Percentiles rank a stretch among this genome's conserved stretches.
Conservation (phyloP, 2,329 filamentous ascomycete genomes). For the Dactylellina leptospora region DNA sequence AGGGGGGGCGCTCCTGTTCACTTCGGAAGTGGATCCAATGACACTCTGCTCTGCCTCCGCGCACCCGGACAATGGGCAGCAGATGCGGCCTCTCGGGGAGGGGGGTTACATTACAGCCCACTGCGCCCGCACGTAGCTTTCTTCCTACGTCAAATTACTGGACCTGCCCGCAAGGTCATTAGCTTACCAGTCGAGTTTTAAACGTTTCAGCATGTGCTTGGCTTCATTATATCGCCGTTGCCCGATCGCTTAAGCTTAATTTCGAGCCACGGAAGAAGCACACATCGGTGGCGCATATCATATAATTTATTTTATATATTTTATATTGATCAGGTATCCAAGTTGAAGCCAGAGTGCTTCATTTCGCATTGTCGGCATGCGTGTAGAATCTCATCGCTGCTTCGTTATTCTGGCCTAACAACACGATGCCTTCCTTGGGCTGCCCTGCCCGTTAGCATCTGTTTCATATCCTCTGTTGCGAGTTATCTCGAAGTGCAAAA, state of each 20-base stretch:
- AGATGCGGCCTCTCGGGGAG: no score
- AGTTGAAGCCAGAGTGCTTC: no score
- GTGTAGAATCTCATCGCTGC: conserved; percentile 1
- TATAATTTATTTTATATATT: neutral
- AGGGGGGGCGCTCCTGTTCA: no score
- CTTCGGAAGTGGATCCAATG: no score
- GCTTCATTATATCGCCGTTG: neutral
- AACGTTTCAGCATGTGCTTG: conserved; percentile 21
- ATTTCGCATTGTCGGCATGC: conserved; percentile 7
- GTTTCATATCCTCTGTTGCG: neutral
- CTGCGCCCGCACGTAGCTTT: neutral
- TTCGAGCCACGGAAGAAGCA: neutral
- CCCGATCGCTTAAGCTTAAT: conserved; percentile 3
- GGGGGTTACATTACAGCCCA: conserved; percentile 20
- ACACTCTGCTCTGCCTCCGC: no score
- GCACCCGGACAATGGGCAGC: no score
- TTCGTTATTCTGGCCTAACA: conserved; percentile 25
- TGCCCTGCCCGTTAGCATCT: neutral
- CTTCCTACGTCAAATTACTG: conserved; percentile 6
- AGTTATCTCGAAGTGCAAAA: neutral
- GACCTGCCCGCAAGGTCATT: neutral
- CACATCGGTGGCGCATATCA: no score
- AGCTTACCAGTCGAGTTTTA: conserved; percentile 25
- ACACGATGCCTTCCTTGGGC: conserved; percentile 45
- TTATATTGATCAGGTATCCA: neutral